Evolutionary conservation across 2,329 filamentous ascomycete genomes (phyloP).

Genomic region (Sclerotinia spermophila): DNA sequence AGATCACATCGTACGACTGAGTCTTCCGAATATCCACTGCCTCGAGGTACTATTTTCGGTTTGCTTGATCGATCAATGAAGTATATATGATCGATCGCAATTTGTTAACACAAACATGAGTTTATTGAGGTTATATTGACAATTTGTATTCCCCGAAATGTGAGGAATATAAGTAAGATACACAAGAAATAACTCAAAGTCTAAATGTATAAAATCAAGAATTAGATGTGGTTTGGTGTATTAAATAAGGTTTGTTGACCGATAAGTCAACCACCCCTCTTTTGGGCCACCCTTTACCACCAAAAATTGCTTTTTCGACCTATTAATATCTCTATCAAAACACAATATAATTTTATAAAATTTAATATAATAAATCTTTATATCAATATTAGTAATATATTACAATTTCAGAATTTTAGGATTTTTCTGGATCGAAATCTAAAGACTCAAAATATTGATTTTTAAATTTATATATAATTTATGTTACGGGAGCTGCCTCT

Average conservation of each 20-base stretch:
- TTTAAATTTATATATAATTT: too few relatives aligned
- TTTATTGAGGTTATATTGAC: constrained; percentile 9
- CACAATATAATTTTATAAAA: too few relatives aligned
- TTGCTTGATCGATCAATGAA: constrained; percentile 4
- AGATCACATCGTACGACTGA: constrained; percentile 17
- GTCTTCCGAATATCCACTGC: neutral
- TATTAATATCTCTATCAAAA: too few relatives aligned
- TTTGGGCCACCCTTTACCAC: too few relatives aligned
- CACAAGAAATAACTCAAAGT: neutral
- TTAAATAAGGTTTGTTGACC: neutral
- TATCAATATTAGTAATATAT: too few relatives aligned
- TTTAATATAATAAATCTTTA: too few relatives aligned
- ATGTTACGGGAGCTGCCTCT: too few relatives aligned
- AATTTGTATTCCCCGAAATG: constrained; percentile 12
- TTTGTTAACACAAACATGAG: neutral
- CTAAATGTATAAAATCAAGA: neutral
- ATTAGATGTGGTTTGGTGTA: neutral
- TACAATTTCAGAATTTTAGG: too few relatives aligned
- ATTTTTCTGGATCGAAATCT: too few relatives aligned
- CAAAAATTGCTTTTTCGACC: too few relatives aligned
- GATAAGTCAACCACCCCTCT: too few relatives aligned
- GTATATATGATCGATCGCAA: constrained; percentile 9
- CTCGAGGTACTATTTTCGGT: neutral
- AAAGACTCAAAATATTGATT: too few relatives aligned
- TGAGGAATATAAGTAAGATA: neutral